Evolutionary conservation across 768 basidiomycete genomes (phyloP), one percentile per base, ranked within the genome.

Genomic region (Coprinellus aureogranulatus): DNA sequence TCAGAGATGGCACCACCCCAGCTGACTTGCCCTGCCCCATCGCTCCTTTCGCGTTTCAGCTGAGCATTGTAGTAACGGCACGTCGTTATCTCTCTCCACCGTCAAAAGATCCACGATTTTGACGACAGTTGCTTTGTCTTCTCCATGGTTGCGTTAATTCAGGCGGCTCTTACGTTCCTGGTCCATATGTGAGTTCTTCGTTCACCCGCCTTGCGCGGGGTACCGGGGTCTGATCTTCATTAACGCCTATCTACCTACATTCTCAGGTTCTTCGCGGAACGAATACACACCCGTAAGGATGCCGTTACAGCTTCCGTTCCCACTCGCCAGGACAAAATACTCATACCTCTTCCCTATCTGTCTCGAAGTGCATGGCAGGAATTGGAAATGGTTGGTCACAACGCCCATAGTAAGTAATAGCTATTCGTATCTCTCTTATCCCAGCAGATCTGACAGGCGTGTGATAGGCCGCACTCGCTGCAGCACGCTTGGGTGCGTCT

Each of bases 81-180:
- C 27, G 57, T 58, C 44, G 26, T 31, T 30, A 46, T 44, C 23
- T 40, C 14, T 10, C 23, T 47, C n/a, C 49, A 28, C 26, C 25
- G 8, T n/a, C 22, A 18, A 20, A 30, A n/a, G n/a, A 14, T 44
- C 14, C 34, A 34, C 41, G 5, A n/a, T n/a, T 44, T n/a, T 44
- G 41, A 44, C 41, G 41, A 34, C 34, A 6, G 41, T 52, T 30
- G 20, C 50, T 8, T 22, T 40, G 12, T 23, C 20, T 22, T 26
- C 23, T 28, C 49, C 6, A 2, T 47, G n/a, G 26, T 26, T 47
- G 6, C 34, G 34, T 34, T 34, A 34, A 6, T 14, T 6, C 34
- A 58, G 57, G 57, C 51, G 26, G 52, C 48, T 18, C 45, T 58
- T 9, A 58, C 57, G 16, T 58, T 58, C 39, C 30, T 58, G 57